These are phyloP conservation scores for Ophiostoma piceae DNA, from an alignment of 2,329 filamentous ascomycete species.

Conservation along the genomic window DNA sequence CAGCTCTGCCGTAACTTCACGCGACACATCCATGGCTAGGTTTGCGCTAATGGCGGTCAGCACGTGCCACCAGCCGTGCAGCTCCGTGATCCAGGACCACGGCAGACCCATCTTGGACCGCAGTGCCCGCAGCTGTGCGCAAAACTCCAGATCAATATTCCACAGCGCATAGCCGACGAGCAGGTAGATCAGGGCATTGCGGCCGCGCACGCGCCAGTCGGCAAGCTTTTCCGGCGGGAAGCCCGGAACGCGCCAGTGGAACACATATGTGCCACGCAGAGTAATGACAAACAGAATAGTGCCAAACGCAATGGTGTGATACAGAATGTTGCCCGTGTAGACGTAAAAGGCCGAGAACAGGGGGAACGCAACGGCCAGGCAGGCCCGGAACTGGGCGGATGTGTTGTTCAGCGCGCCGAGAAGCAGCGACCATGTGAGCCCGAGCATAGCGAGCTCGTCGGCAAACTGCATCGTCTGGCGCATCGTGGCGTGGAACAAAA, in stretches of 20 bases:
- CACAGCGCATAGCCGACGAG: conserved; percentile 48
- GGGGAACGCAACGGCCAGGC: conserved; percentile 39
- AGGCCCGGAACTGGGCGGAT: conserved; percentile 37
- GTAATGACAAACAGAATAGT: conserved; percentile 33
- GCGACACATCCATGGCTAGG: conserved; percentile 36
- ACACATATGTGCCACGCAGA: conserved; percentile 35
- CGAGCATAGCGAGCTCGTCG: conserved; percentile 56
- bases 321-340: conserved; percentile 39
- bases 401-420: conserved; percentile 44
- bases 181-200: conserved; percentile 35
- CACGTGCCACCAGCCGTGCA: conserved; percentile 61
- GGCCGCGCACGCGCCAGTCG: conserved; percentile 31
- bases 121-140: conserved; percentile 42
- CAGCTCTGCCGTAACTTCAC: conserved; percentile 29
- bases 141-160: conserved; percentile 52
- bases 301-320: conserved; percentile 38
- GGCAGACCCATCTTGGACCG: conserved; percentile 47
- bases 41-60: conserved; percentile 51
- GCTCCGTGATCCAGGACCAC: conserved; percentile 50
- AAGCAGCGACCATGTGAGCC: conserved; percentile 48
- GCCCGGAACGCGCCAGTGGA: conserved; percentile 29
- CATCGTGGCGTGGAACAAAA: conserved; percentile 42
- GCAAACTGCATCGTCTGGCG: conserved; percentile 41
- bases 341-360: conserved; percentile 41
- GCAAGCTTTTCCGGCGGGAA: conserved; percentile 31